Base-by-base conservation (phyloP, 345 rosid genomes). In the Leavenworthia alabamica region DNA sequence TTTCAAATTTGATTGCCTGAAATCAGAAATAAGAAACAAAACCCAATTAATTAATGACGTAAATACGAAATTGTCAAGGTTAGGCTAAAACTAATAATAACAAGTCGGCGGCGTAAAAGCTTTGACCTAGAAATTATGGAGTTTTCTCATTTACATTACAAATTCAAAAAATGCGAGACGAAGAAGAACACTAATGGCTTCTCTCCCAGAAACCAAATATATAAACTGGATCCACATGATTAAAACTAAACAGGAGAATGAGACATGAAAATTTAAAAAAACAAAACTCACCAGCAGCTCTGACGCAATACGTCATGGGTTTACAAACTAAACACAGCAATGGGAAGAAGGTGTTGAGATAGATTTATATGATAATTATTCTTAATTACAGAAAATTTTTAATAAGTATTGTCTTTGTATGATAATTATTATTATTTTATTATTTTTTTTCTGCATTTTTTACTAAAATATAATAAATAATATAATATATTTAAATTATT, bases 241-340 rank as follows among this genome's bases (percentile, higher is more conserved):
- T 29, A 1, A 10, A 22, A 55, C 15, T n/a, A 6, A 19, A 47
- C 4, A 60, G 1, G 41, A 44, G 54, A 53, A 43, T 16, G 26
- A 46, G 60, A 63, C 68, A 45, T 58, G 22, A 55, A 48, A 56
- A 29, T 45, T 26, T 26, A n/a, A 13, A 5, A 8, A 28, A 40
- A 68, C 47, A 51, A 53, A 64, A 63, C 65, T 71, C 33, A 63
- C 70, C 59, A 63, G 70, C 59, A 63, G 70, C 54, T 63, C 8
- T 33, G 13, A 33, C 14, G 73, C 8, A 43, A 51, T 33, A 46
- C 68, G 19, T 13, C 68, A 44, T 54, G 46, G 68, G 56, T 56
- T 69, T 69, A 60, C 29, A 58, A 49, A 56, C 29, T 47, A 70
- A 55, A 28, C 69, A 31, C 59, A 63, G 24, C 26, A 14, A 27